Percentiles rank a stretch among this genome's conserved stretches.
These are phyloP conservation scores for Pelargonium myrrhifolium DNA, from an alignment of 441 rosid species.

Conservation along the genomic window DNA sequence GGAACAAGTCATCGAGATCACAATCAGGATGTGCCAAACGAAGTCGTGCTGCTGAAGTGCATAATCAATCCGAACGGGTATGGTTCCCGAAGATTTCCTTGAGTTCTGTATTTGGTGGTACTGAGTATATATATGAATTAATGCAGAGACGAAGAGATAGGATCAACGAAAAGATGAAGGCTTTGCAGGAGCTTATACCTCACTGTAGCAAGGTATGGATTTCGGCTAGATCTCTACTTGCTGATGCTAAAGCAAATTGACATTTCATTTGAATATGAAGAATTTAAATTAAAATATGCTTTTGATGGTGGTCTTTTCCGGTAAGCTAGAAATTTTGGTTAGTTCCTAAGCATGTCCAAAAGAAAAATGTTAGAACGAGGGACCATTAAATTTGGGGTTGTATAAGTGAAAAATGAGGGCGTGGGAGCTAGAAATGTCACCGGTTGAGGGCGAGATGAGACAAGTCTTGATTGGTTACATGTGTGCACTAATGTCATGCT, in stretches of 20 bases:
- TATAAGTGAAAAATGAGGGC: no score
- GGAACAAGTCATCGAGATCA: constrained; percentile 34
- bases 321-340: no score
- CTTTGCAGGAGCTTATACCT: constrained; percentile 65
- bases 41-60: constrained; percentile 74
- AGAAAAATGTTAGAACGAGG: no score
- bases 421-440: no score
- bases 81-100: background rate
- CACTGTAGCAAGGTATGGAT: constrained; percentile 52
- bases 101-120: background rate
- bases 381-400: no score
- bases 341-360: no score
- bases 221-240: background rate
- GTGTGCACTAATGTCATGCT: background rate
- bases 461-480: no score
- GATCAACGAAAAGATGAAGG: constrained; percentile 68
- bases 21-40: constrained; percentile 44
- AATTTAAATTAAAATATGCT: background rate
- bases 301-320: background rate
- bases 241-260: background rate
- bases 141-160: constrained; percentile 60
- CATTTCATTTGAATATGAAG: background rate
- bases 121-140: background rate
- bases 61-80: constrained; percentile 75
- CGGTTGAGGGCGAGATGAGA: no score